These are phyloP conservation scores for Rubroshorea leprosula DNA, from an alignment of 345 rosid genomes.

Conservation along the genomic window DNA sequence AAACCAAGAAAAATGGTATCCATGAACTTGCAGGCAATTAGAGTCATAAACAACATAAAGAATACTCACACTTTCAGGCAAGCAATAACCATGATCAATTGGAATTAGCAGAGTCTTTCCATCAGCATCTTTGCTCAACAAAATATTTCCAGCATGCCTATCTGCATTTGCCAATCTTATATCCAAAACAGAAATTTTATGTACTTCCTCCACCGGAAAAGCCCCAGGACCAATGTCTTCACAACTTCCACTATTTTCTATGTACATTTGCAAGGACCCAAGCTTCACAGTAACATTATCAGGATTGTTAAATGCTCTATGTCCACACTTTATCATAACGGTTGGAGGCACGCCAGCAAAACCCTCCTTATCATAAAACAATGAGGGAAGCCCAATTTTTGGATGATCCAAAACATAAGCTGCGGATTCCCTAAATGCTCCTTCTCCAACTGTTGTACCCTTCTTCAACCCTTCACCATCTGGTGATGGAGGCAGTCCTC, in stretches of 20 bases:
- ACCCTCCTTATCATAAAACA: constrained; percentile 38
- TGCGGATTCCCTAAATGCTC: constrained; percentile 85
- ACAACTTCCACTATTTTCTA: constrained; percentile 71
- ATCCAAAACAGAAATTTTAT: constrained; percentile 82
- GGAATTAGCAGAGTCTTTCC: constrained; percentile 54
- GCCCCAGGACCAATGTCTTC: constrained; percentile 78
- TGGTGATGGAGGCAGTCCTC: constrained; percentile 50
- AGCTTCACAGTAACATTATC: constrained; percentile 43
- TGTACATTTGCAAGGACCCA: constrained; percentile 81
- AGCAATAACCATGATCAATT: constrained; percentile 88
- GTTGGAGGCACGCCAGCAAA: constrained; percentile 91
- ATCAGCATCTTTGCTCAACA: constrained; percentile 43
- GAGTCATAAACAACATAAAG: neutral
- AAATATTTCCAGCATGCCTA: constrained; percentile 83
- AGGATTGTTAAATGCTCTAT: constrained; percentile 67
- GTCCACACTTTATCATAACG: constrained; percentile 60
- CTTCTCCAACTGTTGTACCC: constrained; percentile 81
- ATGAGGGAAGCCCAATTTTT: constrained; percentile 22
- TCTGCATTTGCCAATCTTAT: constrained; percentile 91
- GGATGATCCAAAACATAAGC: constrained; percentile 83
- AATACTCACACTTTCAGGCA: constrained; percentile 69
- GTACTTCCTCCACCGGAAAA: constrained; percentile 76
- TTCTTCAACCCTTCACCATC: constrained; percentile 83
- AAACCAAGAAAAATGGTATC: constrained; percentile 3
- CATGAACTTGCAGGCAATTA: no score